Base-by-base conservation (phyloP, 2,329 filamentous ascomycete species). In the Ophiostoma tasmaniense region DNA sequence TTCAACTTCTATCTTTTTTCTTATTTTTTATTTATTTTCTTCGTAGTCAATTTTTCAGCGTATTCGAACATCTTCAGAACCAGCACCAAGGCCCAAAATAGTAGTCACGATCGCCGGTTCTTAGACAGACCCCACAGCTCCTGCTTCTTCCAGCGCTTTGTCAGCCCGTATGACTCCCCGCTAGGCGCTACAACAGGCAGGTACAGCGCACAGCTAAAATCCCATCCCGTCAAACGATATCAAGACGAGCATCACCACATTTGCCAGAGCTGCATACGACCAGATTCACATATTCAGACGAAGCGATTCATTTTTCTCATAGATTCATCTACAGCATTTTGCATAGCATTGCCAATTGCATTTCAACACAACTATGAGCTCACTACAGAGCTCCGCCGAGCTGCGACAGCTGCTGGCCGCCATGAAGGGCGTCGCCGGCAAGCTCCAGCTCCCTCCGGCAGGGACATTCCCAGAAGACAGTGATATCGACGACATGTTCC, bases 401-500 rank as follows among this genome's bases (percentile, higher is more conserved):
- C 98, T 95, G 95, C 88, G 94, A 73, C 85, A 88, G 70, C 92
- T 97, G 77, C 87, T 96, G 74, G 85, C 87, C 35, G 87, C 90
- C 39, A 98, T 99, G 95, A 89, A 90, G 75, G 85, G 90, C 71
- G 92, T 93, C 61, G 87, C 98, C 70, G 90, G 90, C 59, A 86
- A 90, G 28, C 81, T 97, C 67, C 83, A 85, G 68, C 77, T 86
- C n/a, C 79, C 83, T 2, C 72, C 75, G 2, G 76, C 64, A 4
- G 37, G 37, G 3, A 11, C 35, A 39, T 22, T 74, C 1, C 14
- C 52, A 20, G 67, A 72, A 17, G 28, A 65, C 14, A 72, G 75
- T 35, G 67, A 78, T 50, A 81, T 83, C 25, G 66, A 45, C 37
- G 66, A 64, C 62, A 25, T 14, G 20, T 66, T 20, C 2, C 59